Percentiles rank a stretch among this genome's conserved stretches.
phyloP scores from a whole-genome alignment of 352 stramenopile genomes.

The Pythium angustatum region DNA sequence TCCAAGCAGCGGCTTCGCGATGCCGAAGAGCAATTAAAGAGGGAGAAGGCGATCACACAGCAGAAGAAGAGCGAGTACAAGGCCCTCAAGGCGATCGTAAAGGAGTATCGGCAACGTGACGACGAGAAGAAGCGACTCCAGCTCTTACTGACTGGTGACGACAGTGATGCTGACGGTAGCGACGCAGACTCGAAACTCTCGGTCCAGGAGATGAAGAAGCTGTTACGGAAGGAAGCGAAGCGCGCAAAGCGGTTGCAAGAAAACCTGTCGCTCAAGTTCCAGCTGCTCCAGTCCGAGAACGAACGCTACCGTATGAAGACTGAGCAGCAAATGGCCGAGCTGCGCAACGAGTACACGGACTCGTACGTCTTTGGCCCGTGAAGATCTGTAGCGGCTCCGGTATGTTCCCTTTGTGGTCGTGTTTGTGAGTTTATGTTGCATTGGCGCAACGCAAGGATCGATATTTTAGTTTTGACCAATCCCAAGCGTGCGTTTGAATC shows the following conservation, averaged over 20 bases:
- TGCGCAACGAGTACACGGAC: slow-evolving; percentile 67
- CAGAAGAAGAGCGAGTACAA: slow-evolving; percentile 44
- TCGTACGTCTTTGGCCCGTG: slow-evolving; percentile 59
- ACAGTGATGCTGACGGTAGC: neutral
- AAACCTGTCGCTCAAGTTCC: slow-evolving; percentile 51
- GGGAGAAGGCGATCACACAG: slow-evolving; percentile 31
- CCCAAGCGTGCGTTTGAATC: slow-evolving; percentile 5
- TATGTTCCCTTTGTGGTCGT: neutral
- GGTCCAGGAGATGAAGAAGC: slow-evolving; percentile 12
- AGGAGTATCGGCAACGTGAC: slow-evolving; percentile 41
- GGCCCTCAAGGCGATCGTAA: slow-evolving; percentile 35
- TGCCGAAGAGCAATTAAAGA: slow-evolving; percentile 37
- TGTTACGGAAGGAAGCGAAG: slow-evolving; percentile 47
- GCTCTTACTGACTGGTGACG: slow-evolving; percentile 20
- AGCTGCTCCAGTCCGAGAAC: slow-evolving; percentile 66
- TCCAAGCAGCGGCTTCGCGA: slow-evolving; percentile 31
- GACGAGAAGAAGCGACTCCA: slow-evolving; percentile 39
- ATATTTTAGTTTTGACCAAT: slow-evolving; percentile 20
- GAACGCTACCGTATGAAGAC: slow-evolving; percentile 52
- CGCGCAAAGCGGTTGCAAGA: slow-evolving; percentile 42
- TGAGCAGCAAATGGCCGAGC: slow-evolving; percentile 48
- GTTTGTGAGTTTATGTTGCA: neutral
- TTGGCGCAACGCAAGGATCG: slow-evolving; percentile 4
- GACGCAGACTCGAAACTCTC: neutral
- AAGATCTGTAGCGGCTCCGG: neutral